A percentile compares a stretch with the other conserved stretches of the same genome.
Evolutionary conservation across 169 alveolate genomes (phyloP).

Genomic region (Eimeria necatrix): DNA sequence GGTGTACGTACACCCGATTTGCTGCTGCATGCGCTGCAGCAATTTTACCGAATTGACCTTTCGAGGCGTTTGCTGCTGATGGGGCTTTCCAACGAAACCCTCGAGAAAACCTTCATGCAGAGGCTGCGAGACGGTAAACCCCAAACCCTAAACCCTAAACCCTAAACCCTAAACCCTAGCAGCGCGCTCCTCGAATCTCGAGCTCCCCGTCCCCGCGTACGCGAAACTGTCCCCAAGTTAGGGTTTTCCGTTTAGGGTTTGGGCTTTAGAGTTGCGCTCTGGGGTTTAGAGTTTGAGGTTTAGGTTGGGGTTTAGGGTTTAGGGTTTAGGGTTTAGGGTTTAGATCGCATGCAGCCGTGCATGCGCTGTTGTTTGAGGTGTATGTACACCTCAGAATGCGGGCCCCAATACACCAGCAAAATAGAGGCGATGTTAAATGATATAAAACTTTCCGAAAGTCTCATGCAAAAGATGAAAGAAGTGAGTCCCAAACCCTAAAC

Average conservation of each 20-base stretch:
- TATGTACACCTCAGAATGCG: slow-evolving; percentile 34
- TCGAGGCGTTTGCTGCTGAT: neutral
- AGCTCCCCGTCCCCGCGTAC: too few species aligned
- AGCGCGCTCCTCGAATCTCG: too few species aligned
- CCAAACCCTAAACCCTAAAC: too few species aligned
- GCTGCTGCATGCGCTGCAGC: too few species aligned
- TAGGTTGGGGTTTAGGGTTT: slow-evolving; percentile 33
- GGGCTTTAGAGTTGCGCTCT: too few species aligned
- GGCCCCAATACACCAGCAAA: slow-evolving; percentile 20
- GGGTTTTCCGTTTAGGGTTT: too few species aligned
- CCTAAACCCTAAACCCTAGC: too few species aligned
- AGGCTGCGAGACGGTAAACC: neutral
- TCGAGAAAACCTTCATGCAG: neutral
- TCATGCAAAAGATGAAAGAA: neutral
- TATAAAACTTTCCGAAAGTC: neutral
- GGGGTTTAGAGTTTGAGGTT: too few species aligned
- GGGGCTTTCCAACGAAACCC: neutral
- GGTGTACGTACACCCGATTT: too few species aligned
- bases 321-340: slow-evolving; percentile 33
- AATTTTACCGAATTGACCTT: neutral
- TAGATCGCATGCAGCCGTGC: too few species aligned
- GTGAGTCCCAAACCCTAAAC: slow-evolving; percentile 29
- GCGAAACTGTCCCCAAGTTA: too few species aligned
- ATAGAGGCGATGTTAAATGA: slow-evolving; percentile 3
- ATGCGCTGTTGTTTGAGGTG: neutral